A percentile compares a stretch with the other conserved stretches of the same genome.
Conservation (phyloP, 2,329 filamentous ascomycete genomes). For the Stachybotrys chartarum region DNA sequence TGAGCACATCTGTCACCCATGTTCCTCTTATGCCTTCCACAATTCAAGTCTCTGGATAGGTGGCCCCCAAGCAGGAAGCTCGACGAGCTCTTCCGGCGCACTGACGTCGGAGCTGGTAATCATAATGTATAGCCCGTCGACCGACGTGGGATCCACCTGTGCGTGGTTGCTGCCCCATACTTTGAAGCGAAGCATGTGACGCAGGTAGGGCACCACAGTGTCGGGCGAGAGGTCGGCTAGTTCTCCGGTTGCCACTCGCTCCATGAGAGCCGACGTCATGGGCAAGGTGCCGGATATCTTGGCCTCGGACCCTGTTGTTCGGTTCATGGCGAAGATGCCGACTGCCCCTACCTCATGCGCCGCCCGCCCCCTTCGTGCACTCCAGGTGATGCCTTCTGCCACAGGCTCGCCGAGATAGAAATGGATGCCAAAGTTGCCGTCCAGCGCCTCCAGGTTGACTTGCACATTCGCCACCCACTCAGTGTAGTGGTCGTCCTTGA, state of each 20-base stretch:
- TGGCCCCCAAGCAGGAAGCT: constrained; percentile 20
- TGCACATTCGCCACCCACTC: constrained; percentile 65
- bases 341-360: constrained; percentile 55
- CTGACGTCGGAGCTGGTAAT: constrained; percentile 22
- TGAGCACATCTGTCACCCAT: background rate
- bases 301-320: constrained; percentile 20
- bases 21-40: constrained; percentile 8
- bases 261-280: constrained; percentile 40
- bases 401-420: constrained; percentile 58
- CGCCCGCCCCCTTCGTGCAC: constrained; percentile 21
- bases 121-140: constrained; percentile 20
- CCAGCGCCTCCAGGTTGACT: constrained; percentile 52
- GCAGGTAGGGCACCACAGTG: constrained; percentile 34
- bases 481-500: constrained; percentile 36
- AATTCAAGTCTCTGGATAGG: constrained; percentile 13
- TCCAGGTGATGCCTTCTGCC: constrained; percentile 40
- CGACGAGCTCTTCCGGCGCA: constrained; percentile 12
- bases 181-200: constrained; percentile 25
- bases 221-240: constrained; percentile 29
- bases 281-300: constrained; percentile 43
- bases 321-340: constrained; percentile 43
- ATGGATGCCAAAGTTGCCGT: constrained; percentile 54
- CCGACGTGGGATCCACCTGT: constrained; percentile 13
- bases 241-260: constrained; percentile 27
- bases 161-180: constrained; percentile 18